A percentile compares a stretch with the other conserved stretches of the same genome.
Evolutionary conservation across 306 rosid genomes (phyloP).

Genomic region (Vicia sativa): DNA sequence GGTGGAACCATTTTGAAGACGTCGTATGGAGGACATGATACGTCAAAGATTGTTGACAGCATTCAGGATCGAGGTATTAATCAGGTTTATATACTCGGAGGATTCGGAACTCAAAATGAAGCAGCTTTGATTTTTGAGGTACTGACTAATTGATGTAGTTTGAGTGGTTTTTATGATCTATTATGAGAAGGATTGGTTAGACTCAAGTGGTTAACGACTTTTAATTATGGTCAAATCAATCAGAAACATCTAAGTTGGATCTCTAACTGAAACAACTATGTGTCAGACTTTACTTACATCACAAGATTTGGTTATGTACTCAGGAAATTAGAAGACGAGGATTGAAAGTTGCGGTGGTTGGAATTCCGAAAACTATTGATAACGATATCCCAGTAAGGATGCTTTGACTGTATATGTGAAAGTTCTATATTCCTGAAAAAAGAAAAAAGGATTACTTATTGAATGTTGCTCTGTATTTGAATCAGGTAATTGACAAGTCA

Average conservation of each 20-base stretch:
- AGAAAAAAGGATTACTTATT: too few relatives aligned
- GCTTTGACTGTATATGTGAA: conserved; percentile 8
- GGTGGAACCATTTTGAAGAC: conserved; percentile 93
- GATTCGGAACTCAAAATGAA: conserved; percentile 88
- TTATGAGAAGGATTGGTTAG: neutral
- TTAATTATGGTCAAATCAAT: neutral
- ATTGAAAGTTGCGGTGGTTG: conserved; percentile 78
- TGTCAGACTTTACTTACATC: neutral
- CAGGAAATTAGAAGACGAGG: conserved; percentile 91
- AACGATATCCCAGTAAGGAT: conserved; percentile 81
- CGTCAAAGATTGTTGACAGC: conserved; percentile 85
- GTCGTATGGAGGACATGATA: conserved; percentile 94
- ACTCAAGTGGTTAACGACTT: neutral
- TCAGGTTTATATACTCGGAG: conserved; percentile 95
- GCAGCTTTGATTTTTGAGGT: conserved; percentile 91
- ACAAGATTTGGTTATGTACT: neutral
- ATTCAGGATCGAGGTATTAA: conserved; percentile 88
- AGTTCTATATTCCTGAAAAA: neutral
- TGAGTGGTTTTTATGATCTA: neutral
- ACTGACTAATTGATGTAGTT: conserved; percentile 42
- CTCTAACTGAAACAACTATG: neutral
- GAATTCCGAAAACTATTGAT: conserved; percentile 98
- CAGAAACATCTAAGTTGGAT: neutral
- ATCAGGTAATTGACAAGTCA: conserved; percentile 79
- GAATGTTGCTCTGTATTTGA: conserved; percentile 26